phyloP scores from a whole-genome alignment of 495 filamentous ascomycete genomes.

The Aspergillus bertholletiae region DNA sequence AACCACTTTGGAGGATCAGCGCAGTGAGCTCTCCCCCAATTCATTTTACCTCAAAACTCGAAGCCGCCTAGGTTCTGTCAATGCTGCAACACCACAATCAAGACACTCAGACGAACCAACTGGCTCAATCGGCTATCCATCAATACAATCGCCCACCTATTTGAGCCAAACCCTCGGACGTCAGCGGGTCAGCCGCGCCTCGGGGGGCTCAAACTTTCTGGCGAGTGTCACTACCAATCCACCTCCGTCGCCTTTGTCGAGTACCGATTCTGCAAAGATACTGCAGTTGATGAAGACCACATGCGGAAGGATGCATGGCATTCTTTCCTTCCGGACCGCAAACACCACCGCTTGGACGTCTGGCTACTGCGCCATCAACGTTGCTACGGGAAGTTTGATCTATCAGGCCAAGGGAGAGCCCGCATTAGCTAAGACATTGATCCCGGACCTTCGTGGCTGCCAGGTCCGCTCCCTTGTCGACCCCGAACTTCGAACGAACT shows the following conservation, averaged over 20 bases:
- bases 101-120: conserved; percentile 28
- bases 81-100: conserved; percentile 33
- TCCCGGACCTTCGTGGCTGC: conserved; percentile 85
- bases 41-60: conserved; percentile 32
- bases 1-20: conserved; percentile 46
- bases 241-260: conserved; percentile 48
- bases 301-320: conserved; percentile 53
- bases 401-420: conserved; percentile 56
- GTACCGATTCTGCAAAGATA: conserved; percentile 48
- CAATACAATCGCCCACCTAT: conserved; percentile 44
- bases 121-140: conserved; percentile 50
- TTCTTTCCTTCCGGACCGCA: conserved; percentile 55
- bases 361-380: conserved; percentile 57
- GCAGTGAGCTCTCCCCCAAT: conserved; percentile 38
- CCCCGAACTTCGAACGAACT: conserved; percentile 61
- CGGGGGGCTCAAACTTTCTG: conserved; percentile 27
- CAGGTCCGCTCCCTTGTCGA: conserved; percentile 67
- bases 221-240: conserved; percentile 29
- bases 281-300: conserved; percentile 57
- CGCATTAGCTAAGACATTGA: conserved; percentile 54
- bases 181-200: conserved; percentile 44
- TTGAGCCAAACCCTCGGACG: conserved; percentile 28
- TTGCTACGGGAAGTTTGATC: conserved; percentile 52
- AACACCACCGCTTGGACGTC: conserved; percentile 49
- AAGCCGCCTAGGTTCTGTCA: conserved; percentile 44